phyloP scores from a whole-genome alignment of 306 rosid genomes.

The Betula pendula region DNA sequence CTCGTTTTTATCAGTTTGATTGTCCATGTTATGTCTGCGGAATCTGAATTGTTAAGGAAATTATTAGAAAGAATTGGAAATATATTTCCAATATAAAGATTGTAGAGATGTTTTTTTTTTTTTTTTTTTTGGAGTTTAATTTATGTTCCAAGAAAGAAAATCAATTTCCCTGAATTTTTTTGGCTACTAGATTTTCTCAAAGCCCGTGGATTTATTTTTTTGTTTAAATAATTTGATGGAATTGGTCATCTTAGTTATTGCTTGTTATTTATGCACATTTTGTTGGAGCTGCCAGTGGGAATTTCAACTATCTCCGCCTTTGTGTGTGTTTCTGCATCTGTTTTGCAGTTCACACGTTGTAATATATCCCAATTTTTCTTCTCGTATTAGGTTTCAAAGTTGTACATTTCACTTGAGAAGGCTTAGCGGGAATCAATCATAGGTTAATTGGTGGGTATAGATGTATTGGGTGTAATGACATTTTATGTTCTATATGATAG shows the following conservation, averaged over 20 bases:
- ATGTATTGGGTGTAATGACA: slow-evolving; percentile 45
- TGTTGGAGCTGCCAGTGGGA: not conserved
- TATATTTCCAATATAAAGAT: not conserved
- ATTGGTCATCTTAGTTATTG: not conserved
- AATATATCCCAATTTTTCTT: slow-evolving; percentile 4
- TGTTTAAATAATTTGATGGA: not conserved
- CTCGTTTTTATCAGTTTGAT: not conserved
- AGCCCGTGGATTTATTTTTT: not conserved
- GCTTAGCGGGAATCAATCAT: slow-evolving; percentile 17
- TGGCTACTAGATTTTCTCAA: not conserved
- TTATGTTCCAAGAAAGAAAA: not conserved
- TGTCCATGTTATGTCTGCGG: not conserved
- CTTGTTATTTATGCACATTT: not conserved
- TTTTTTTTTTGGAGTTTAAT: not conserved
- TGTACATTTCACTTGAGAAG: slow-evolving; percentile 15
- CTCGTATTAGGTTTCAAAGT: not conserved
- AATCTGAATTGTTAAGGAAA: not conserved
- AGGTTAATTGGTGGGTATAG: slow-evolving; percentile 18
- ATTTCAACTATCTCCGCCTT: not conserved
- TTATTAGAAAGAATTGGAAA: not conserved
- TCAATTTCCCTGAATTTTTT: not conserved
- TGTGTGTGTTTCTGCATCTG: slow-evolving; percentile 10
- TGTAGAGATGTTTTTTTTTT: not conserved
- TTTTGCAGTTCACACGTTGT: not conserved
- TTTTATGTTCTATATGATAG: slow-evolving; percentile 22